Evolutionary conservation across 2,329 filamentous ascomycete species (phyloP).

Genomic region (Aspergillus neotritici): DNA sequence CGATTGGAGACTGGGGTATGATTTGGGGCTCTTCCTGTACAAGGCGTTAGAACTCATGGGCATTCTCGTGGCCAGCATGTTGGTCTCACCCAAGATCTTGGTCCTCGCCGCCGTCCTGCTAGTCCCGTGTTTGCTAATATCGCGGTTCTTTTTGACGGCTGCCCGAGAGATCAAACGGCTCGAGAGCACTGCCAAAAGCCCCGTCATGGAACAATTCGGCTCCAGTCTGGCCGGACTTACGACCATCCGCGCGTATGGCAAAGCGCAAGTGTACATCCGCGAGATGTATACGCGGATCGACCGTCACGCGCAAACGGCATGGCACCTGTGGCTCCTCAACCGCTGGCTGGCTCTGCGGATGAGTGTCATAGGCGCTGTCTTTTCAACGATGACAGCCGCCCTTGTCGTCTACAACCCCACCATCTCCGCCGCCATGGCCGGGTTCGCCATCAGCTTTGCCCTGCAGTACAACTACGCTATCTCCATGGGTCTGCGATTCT

Average conservation of each 20-base stretch:
- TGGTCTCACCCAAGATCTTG: constrained; percentile 63
- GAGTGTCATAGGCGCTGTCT: constrained; percentile 65
- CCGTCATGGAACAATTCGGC: constrained; percentile 73
- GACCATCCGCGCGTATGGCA: constrained; percentile 71
- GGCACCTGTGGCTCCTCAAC: constrained; percentile 66
- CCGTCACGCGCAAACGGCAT: constrained; percentile 58
- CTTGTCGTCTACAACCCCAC: constrained; percentile 57
- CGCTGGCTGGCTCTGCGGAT: constrained; percentile 72
- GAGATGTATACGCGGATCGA: constrained; percentile 66
- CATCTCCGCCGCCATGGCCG: constrained; percentile 66
- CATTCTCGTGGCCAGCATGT: constrained; percentile 58
- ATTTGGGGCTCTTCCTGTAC: constrained; percentile 56
- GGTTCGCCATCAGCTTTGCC: constrained; percentile 70
- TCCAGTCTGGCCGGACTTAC: constrained; percentile 64
- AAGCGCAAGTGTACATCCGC: constrained; percentile 59
- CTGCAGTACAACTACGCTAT: constrained; percentile 64
- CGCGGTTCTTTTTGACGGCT: constrained; percentile 57
- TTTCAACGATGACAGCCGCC: constrained; percentile 60
- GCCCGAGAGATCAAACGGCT: constrained; percentile 58
- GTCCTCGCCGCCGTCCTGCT: constrained; percentile 56
- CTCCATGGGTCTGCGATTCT: constrained; percentile 63
- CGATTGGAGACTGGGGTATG: constrained; percentile 60
- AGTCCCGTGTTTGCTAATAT: constrained; percentile 53
- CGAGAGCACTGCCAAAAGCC: constrained; percentile 68
- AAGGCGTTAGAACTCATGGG: constrained; percentile 58